Evolutionary conservation across 179 eudicot species (phyloP), one percentile per base, ranked within the genome.

Genomic region (Silene coronaria): DNA sequence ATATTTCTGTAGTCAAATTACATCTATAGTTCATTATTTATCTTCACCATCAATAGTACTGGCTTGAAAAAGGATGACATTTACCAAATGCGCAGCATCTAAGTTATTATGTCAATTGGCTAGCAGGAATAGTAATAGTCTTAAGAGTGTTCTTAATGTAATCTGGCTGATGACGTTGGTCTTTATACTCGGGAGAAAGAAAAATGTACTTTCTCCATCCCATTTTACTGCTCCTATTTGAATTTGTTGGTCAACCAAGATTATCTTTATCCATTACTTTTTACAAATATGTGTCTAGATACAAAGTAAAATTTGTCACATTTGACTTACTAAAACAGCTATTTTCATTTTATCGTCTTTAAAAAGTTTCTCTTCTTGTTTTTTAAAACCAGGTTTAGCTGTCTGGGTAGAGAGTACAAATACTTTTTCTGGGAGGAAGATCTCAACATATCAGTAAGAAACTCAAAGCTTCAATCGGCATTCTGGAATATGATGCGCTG

Each of bases 381-480:
- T 53, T 55, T 24, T 71, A 45, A 16, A 14, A 80, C 79, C 91
- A 94, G 98, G 85, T 94, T 94, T 85, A 85, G 91, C 75, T 94
- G 98, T 81, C 80, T 87, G 84, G 81, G 92, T 85, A 90, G 98
- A 85, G 90, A 86, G 74, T 94, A 94, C 82, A 90, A 88, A 78
- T 94, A 94, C 80, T 89, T 91, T 74, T 91, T 94, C 75, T 90
- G 97, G 98, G 82, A 86, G 59, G 90, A 83, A 71, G 81, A 90
- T 81, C 87, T 94, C 75, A 78, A 94, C 71, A 55, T 88, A 79
- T 68, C 61, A 79, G 98, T 91, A 87, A 68, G 84, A 17, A 24
- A 68, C 30, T 68, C 72, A 62, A 4, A 21, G 16, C 12, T 12
- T 32, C 55, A 36, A 70, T 21, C 59, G 64, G 22, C 71, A n/a